A percentile compares a stretch with the other conserved stretches of the same genome.
These are phyloP conservation scores for Beauveria sp. DNA, from an alignment of 2,329 filamentous ascomycete genomes.

Conservation along the genomic window DNA sequence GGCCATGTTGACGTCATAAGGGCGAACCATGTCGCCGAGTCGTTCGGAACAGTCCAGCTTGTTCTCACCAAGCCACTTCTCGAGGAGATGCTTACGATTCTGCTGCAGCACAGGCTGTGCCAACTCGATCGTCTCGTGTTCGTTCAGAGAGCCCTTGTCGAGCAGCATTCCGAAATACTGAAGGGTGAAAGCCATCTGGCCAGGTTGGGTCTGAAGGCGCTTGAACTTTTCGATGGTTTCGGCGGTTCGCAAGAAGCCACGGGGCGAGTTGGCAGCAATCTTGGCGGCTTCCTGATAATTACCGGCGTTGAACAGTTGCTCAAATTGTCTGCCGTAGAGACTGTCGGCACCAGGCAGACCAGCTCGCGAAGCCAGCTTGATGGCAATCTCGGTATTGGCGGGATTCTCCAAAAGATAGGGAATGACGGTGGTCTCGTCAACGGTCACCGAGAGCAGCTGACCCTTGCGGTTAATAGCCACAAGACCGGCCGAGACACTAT, in stretches of 20 bases:
- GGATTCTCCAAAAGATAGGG: slow-evolving; percentile 95
- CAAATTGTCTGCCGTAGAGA: slow-evolving; percentile 87
- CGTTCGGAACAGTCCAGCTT: slow-evolving; percentile 96
- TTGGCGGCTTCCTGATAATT: slow-evolving; percentile 87
- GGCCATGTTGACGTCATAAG: slow-evolving; percentile 82
- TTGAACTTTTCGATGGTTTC: slow-evolving; percentile 98
- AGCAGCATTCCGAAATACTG: slow-evolving; percentile 97
- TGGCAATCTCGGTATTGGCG: slow-evolving; percentile 84
- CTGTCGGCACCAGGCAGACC: slow-evolving; percentile 91
- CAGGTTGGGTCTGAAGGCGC: slow-evolving; percentile 68
- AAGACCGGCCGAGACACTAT: slow-evolving; percentile 78
- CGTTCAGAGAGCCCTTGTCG: slow-evolving; percentile 89
- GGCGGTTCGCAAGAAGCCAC: slow-evolving; percentile 87
- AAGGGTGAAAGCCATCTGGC: slow-evolving; percentile 86
- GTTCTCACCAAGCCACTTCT: slow-evolving; percentile 96
- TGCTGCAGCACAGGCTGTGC: slow-evolving; percentile 88
- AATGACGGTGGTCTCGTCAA: slow-evolving; percentile 87
- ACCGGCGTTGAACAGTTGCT: slow-evolving; percentile 71
- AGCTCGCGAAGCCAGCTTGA: slow-evolving; percentile 91
- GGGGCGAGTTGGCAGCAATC: slow-evolving; percentile 91
- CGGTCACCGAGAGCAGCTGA: slow-evolving; percentile 87
- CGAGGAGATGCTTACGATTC: slow-evolving; percentile 88
- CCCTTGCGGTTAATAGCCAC: slow-evolving; percentile 96
- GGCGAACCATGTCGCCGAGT: slow-evolving; percentile 85
- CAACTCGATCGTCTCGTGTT: slow-evolving; percentile 88